Evolutionary conservation across 805 yeast species (phyloP).

Genomic region (Sugiyamaella boreocaroliniensis): DNA sequence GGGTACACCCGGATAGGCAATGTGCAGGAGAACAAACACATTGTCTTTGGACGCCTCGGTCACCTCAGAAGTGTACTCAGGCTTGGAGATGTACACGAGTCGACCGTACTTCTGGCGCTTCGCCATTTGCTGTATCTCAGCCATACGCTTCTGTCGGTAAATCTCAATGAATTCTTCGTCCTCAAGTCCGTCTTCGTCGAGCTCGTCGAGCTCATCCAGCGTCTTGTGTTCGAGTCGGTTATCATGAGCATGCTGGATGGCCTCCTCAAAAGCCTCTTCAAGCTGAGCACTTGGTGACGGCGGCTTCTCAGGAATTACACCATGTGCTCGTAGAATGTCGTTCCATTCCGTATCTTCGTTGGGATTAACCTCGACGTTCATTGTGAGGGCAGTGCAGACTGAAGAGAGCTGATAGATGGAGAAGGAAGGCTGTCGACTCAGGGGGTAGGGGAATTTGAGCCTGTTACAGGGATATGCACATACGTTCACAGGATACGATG

Average conservation of each 20-base stretch:
- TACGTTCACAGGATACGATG: too few relatives aligned
- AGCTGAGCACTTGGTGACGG: conserved; percentile 81
- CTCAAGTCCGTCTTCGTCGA: conserved; percentile 91
- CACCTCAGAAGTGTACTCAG: conserved; percentile 80
- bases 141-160: conserved; percentile 70
- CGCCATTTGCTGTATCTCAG: conserved; percentile 59
- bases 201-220: conserved; percentile 73
- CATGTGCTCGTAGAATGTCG: conserved; percentile 83
- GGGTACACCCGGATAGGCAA: conserved; percentile 52
- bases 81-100: conserved; percentile 72
- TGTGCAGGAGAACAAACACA: conserved; percentile 65
- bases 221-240: conserved; percentile 72
- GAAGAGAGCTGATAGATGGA: too few relatives aligned
- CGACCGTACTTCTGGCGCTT: conserved; percentile 59
- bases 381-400: conserved; percentile 2
- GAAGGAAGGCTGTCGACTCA: not conserved
- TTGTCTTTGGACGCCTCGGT: conserved; percentile 66
- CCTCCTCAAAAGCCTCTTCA: conserved; percentile 84
- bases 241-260: conserved; percentile 69
- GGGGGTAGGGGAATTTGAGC: not conserved
- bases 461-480: not conserved
- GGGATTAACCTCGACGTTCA: conserved; percentile 78
- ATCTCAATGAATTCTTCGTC: conserved; percentile 63
- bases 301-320: conserved; percentile 86
- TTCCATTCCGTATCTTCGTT: conserved; percentile 99